These are phyloP conservation scores for Naganishia vishniacii DNA, from an alignment of 768 basidiomycete species.

Conservation along the genomic window DNA sequence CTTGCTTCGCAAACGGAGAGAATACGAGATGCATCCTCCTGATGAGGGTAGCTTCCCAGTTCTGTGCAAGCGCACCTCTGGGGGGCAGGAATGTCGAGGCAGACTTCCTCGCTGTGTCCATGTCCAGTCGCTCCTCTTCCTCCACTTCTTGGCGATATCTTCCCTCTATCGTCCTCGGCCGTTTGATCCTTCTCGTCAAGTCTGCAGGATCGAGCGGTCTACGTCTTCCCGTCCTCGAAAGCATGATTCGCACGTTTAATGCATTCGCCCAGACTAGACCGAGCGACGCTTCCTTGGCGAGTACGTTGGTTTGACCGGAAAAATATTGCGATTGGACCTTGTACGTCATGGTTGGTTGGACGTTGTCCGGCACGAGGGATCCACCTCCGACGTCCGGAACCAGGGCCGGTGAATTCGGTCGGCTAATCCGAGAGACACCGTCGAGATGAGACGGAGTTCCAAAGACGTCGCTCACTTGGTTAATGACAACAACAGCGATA, in stretches of 20 bases:
- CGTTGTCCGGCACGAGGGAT: constrained; percentile 1
- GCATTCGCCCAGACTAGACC: constrained; percentile 93
- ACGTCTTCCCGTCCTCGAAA: constrained; percentile 68
- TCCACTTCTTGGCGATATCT: constrained; percentile 26
- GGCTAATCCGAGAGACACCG: neutral
- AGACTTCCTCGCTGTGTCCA: neutral
- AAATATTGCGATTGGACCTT: constrained; percentile 72
- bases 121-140: constrained; percentile 47
- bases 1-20: constrained; percentile 58
- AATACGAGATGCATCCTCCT: constrained; percentile 73
- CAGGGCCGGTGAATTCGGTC: constrained; percentile 15
- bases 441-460: constrained; percentile 33
- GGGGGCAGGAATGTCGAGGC: neutral
- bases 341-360: constrained; percentile 55
- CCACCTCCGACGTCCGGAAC: neutral
- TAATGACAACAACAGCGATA: constrained; percentile 75
- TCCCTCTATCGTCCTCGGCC: constrained; percentile 5
- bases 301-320: constrained; percentile 59
- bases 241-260: constrained; percentile 75
- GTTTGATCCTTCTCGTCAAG: constrained; percentile 17
- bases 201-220: constrained; percentile 53
- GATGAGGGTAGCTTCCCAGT: constrained; percentile 53
- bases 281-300: constrained; percentile 70
- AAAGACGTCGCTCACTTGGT: constrained; percentile 82
- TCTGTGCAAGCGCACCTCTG: constrained; percentile 24